Conservation (phyloP, 768 basidiomycete species). For the Pleurotus sapidus region DNA sequence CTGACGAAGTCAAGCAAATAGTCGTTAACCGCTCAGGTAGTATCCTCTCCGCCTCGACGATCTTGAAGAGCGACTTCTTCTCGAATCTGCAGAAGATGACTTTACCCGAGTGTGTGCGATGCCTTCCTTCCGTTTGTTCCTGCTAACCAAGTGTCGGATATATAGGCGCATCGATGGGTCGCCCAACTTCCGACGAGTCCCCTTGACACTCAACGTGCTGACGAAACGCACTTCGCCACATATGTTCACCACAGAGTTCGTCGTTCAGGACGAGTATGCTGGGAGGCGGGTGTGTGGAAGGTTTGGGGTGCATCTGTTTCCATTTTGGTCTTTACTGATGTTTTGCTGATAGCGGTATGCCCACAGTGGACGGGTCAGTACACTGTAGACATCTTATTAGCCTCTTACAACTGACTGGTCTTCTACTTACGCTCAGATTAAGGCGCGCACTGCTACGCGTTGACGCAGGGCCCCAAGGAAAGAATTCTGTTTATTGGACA, state of each 20-base stretch:
- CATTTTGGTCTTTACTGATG: conserved; percentile 3
- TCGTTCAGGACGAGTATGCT: conserved; percentile 31
- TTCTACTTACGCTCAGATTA: conserved; percentile 44
- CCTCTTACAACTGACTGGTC: neutral
- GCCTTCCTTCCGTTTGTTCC: neutral
- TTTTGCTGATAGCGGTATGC: conserved; percentile 74
- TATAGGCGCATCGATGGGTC: conserved; percentile 82
- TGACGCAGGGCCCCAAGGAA: conserved; percentile 75
- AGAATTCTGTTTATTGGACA: conserved; percentile 87
- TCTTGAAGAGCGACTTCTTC: conserved; percentile 95
- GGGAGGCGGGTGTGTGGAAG: conserved; percentile 78
- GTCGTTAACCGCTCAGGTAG: conserved; percentile 82
- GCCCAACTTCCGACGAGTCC: conserved; percentile 87
- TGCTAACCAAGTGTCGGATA: neutral
- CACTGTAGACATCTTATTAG: neutral
- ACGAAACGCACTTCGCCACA: conserved; percentile 24
- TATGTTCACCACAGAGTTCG: conserved; percentile 32
- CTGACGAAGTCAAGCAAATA: conserved; percentile 87
- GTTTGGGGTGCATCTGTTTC: conserved; percentile 29
- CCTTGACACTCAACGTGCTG: conserved; percentile 51
- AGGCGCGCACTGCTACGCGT: conserved; percentile 77
- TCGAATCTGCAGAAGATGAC: conserved; percentile 95
- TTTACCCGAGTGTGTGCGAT: conserved; percentile 68
- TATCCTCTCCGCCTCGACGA: conserved; percentile 88
- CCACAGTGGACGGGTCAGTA: conserved; percentile 79